Percentiles rank a stretch among this genome's conserved stretches.
Conservation (phyloP, 2,329 filamentous ascomycete genomes). For the Exophiala oligosperma region DNA sequence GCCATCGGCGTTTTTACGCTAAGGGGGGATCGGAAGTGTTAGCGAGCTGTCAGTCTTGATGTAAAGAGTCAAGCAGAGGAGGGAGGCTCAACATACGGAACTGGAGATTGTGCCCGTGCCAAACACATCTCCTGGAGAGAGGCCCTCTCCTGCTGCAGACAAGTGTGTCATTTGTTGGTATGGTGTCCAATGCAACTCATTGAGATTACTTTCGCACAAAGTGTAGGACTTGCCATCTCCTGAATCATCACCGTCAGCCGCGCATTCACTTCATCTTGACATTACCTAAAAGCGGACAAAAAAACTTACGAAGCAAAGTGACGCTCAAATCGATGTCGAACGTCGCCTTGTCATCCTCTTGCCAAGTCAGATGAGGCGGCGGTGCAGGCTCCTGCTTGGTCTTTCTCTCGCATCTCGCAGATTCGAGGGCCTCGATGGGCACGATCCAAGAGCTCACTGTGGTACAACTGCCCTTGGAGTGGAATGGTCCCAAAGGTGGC, state of each 20-base stretch:
- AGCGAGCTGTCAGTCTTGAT: background rate
- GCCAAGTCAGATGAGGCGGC: conserved; percentile 11
- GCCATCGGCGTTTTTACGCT: conserved; percentile 5
- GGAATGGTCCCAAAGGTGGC: conserved; percentile 60
- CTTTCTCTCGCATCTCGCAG: conserved; percentile 3
- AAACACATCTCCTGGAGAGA: conserved; percentile 29
- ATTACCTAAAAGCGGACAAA: background rate
- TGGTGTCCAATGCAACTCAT: conserved; percentile 32
- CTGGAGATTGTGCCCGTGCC: conserved; percentile 30
- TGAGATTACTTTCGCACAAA: conserved; percentile 26
- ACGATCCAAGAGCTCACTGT: conserved; percentile 61
- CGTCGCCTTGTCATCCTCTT: conserved; percentile 5
- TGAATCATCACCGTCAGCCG: background rate
- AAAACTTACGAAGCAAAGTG: background rate
- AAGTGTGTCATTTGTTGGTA: conserved; percentile 29
- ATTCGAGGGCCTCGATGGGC: conserved; percentile 54
- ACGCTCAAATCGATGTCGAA: conserved; percentile 12
- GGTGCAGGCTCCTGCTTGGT: conserved; percentile 9
- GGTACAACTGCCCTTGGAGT: conserved; percentile 60
- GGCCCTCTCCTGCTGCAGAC: conserved; percentile 25
- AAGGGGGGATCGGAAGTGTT: background rate
- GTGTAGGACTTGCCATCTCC: conserved; percentile 25
- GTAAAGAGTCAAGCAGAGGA: background rate
- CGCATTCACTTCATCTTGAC: too few species aligned
- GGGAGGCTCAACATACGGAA: conserved; percentile 4